phyloP scores from a whole-genome alignment of 2,329 filamentous ascomycete species.

The Neonectria ditissima region DNA sequence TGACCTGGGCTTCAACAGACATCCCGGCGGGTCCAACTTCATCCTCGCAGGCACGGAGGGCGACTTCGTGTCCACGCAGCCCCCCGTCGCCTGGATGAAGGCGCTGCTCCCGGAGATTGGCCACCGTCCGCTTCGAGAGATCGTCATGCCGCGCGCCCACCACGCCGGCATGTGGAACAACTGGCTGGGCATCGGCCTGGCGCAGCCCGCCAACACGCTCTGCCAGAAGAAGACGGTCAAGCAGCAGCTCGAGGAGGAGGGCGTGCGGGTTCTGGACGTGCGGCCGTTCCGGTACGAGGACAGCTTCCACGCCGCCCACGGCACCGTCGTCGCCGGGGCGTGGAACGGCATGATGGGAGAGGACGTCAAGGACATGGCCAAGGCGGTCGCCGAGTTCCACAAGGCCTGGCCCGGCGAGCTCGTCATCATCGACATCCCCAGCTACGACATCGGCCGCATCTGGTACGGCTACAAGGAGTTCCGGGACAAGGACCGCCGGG shows the following conservation, averaged over 20 bases:
- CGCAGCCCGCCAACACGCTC: constrained; percentile 35
- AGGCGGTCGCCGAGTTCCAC: constrained; percentile 47
- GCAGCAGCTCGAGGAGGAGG: constrained; percentile 45
- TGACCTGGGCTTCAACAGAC: constrained; percentile 30
- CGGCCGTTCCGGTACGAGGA: constrained; percentile 31
- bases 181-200: constrained; percentile 18
- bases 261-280: constrained; percentile 48
- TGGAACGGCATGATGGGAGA: constrained; percentile 45
- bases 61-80: constrained; percentile 45
- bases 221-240: constrained; percentile 38
- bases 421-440: constrained; percentile 49
- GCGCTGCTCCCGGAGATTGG: constrained; percentile 42
- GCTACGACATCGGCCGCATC: constrained; percentile 20
- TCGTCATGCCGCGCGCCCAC: constrained; percentile 49
- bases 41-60: constrained; percentile 48
- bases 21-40: constrained; percentile 42
- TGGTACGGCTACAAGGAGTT: not conserved
- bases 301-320: constrained; percentile 39
- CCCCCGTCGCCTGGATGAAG: constrained; percentile 48
- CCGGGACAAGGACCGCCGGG: not conserved
- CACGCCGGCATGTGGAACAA: constrained; percentile 46
- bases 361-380: constrained; percentile 44
- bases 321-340: constrained; percentile 13
- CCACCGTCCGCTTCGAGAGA: constrained; percentile 44
- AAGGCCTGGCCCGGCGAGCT: constrained; percentile 47